A percentile compares a stretch with the other conserved stretches of the same genome.
phyloP scores from a whole-genome alignment of 139 green algal species.

The Picochlorum sp. region DNA sequence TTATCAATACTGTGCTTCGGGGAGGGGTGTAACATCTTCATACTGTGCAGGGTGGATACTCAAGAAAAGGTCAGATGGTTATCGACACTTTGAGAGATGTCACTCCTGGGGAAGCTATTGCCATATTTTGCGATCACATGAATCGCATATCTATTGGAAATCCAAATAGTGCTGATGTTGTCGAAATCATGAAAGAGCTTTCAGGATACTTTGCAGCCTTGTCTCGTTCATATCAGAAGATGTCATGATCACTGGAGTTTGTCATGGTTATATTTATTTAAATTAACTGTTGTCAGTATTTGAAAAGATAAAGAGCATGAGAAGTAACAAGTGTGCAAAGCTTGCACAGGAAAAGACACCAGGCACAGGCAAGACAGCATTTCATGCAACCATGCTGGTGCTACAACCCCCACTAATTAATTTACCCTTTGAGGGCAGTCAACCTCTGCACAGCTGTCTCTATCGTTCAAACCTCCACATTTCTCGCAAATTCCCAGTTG shows the following conservation, averaged over 20 bases:
- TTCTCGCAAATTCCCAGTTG: slow-evolving; percentile 68
- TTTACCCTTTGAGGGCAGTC: not conserved
- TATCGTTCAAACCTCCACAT: slow-evolving; percentile 57
- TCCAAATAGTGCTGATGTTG: not conserved
- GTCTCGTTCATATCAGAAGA: too few species aligned
- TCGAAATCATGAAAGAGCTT: not conserved
- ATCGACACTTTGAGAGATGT: not conserved
- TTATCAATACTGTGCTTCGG: too few species aligned
- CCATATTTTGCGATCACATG: not conserved
- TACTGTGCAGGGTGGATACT: slow-evolving; percentile 7
- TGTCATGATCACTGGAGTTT: too few species aligned
- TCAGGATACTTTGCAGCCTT: slow-evolving; percentile 1
- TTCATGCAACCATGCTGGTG: too few species aligned
- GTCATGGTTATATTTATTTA: too few species aligned
- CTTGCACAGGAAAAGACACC: too few species aligned
- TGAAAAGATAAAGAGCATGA: too few species aligned
- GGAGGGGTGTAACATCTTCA: not conserved
- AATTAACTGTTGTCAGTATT: too few species aligned
- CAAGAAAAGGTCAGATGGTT: not conserved
- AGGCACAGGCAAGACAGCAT: too few species aligned
- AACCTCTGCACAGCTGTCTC: slow-evolving; percentile 28
- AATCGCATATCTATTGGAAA: not conserved
- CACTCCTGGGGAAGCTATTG: not conserved
- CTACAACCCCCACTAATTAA: too few species aligned
- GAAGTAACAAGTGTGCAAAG: too few species aligned